These are phyloP conservation scores for Sphagnum magellanicum DNA, from an alignment of 228 moss, liverwort and hornwort genomes.

Conservation along the genomic window DNA sequence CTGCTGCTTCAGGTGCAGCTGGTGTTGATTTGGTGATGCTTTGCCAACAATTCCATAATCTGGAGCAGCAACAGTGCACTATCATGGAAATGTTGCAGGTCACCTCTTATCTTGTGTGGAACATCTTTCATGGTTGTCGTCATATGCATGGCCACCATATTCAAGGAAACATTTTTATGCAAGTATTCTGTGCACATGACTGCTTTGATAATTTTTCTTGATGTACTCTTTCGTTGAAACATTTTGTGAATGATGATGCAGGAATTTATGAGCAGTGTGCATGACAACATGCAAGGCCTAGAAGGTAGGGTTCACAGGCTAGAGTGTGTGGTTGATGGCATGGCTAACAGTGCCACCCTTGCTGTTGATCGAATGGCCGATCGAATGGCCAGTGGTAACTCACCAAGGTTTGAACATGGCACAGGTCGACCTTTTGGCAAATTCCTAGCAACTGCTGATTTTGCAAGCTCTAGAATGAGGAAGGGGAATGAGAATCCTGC, in stretches of 20 bases:
- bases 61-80: constrained; percentile 46
- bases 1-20: constrained; percentile 20
- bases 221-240: too few relatives aligned
- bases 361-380: constrained; percentile 31
- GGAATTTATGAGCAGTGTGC: constrained; percentile 51
- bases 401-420: constrained; percentile 25
- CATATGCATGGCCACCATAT: too few relatives aligned
- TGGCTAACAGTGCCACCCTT: constrained; percentile 22
- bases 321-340: constrained; percentile 17
- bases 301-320: constrained; percentile 38
- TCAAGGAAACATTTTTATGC: too few relatives aligned
- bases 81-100: constrained; percentile 54
- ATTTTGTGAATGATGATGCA: constrained; percentile 1
- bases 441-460: constrained; percentile 41
- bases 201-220: too few relatives aligned
- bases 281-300: constrained; percentile 50
- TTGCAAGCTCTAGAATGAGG: constrained; percentile 38
- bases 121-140: too few relatives aligned
- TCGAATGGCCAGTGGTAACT: constrained; percentile 29
- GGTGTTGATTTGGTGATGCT: constrained; percentile 40
- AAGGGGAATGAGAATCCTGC: constrained; percentile 36
- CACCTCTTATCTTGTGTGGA: neutral
- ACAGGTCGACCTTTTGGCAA: constrained; percentile 33
- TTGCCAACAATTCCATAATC: constrained; percentile 35
- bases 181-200: too few relatives aligned